Evolutionary conservation across 768 basidiomycete species (phyloP), one percentile per base, ranked within the genome.

Genomic region (Pisolithus tinctorius): DNA sequence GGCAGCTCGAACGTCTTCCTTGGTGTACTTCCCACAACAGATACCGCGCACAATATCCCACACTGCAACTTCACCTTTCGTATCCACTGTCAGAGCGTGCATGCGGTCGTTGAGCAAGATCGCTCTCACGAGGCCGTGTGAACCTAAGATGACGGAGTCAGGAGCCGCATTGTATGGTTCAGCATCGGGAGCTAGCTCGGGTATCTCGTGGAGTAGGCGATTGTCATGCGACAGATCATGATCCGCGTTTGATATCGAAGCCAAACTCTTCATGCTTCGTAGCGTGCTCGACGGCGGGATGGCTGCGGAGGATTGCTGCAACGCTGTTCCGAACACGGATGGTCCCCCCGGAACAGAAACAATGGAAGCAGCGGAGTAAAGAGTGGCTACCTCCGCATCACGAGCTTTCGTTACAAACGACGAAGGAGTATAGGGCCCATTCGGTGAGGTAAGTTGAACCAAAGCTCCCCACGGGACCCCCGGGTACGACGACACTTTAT

Each of bases 41-140:
- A 72, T 52, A 0, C 86, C 84, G 1, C 84, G 75, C 10, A 93
- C 78, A 52, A 99, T 81, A 70, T 98, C 88, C 95, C 95, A 99
- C 6, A 92, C 85, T 0, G 86, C 88, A 10, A 97, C 85, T 58
- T 88, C 83, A 5, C 93, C 93, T 1, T 79, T 76, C 0, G 92
- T 95, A 62, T 97, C 88, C 39, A 96, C 85, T 0, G 92, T 93
- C 41, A 99, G 71, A 17, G 88, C 92, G 62, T 97, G 93, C 57
- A 92, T 75, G 53, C 90, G 78, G 63, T 97, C 92, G 65, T 91
- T 96, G 39, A 98, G 70, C 44, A 95, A 73, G 39, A 88, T 71
- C 6, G 82, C 84, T 31, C 94, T 77, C 45, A 96, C 84, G 23
- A 97, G 77, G 4, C 95, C 95, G 54, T 80, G 76, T 47, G 82